phyloP scores from a whole-genome alignment of 139 green algal genomes.

The Chlorella sp. region DNA sequence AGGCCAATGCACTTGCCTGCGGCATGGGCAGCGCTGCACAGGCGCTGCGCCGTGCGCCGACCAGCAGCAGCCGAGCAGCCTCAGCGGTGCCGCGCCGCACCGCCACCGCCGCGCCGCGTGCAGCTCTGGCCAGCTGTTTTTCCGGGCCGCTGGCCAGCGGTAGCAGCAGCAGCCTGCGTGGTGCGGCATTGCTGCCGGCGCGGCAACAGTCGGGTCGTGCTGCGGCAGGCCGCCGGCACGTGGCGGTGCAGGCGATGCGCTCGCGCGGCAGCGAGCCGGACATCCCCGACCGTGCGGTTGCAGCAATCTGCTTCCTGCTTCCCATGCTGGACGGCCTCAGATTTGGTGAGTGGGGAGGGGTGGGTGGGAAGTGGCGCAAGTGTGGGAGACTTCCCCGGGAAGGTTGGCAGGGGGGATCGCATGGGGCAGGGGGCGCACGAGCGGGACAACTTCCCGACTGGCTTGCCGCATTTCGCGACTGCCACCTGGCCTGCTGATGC shows the following conservation, averaged over 20 bases:
- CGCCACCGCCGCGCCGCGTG: background rate
- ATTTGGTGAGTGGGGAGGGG: conserved; percentile 46
- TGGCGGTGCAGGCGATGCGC: background rate
- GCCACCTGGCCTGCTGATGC: background rate
- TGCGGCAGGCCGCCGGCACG: background rate
- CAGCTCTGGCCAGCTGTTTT: background rate
- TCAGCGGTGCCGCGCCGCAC: background rate
- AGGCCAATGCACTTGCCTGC: background rate
- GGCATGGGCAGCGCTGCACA: background rate
- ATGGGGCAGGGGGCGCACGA: background rate
- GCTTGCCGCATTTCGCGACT: background rate
- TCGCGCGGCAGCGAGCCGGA: conserved; percentile 5
- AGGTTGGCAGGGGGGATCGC: background rate
- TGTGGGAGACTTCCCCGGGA: background rate
- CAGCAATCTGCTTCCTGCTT: background rate
- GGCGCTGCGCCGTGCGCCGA: background rate
- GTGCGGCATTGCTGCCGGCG: background rate
- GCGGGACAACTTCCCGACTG: background rate
- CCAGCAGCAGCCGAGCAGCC: background rate
- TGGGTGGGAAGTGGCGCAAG: background rate
- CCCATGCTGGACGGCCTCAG: conserved; percentile 54
- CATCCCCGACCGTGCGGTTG: conserved; percentile 51
- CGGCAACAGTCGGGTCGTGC: background rate
- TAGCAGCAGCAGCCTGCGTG: conserved; percentile 1
- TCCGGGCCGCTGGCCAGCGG: background rate